phyloP scores from a whole-genome alignment of 176 grass and related monocot species.

The Eragrostis curvula region DNA sequence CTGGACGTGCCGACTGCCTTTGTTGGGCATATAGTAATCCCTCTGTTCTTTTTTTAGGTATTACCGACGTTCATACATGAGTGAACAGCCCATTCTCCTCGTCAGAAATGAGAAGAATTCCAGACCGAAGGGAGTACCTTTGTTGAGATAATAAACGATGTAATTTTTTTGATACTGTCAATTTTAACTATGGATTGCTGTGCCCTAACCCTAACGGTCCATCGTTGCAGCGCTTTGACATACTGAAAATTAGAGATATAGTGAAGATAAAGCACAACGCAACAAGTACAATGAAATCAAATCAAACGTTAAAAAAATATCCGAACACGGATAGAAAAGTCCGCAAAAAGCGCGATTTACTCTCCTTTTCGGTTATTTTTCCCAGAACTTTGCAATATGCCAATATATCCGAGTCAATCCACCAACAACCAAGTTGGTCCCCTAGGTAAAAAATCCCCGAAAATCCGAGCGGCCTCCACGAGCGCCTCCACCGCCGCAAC shows the following conservation, averaged over 20 bases:
- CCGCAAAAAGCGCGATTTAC: neutral
- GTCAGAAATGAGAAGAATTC: too few relatives aligned
- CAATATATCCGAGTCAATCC: neutral
- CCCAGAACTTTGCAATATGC: neutral
- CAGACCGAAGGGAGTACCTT: too few relatives aligned
- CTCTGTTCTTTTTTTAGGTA: too few relatives aligned
- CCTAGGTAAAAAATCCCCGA: conserved; percentile 29
- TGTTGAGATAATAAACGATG: neutral
- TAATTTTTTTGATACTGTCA: neutral
- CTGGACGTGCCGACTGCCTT: neutral
- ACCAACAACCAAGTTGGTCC: neutral
- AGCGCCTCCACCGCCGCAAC: neutral
- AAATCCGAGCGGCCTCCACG: conserved; percentile 40
- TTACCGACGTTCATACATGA: too few relatives aligned
- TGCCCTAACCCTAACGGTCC: neutral
- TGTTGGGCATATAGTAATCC: too few relatives aligned
- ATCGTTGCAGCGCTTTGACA: neutral
- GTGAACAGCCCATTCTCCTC: too few relatives aligned
- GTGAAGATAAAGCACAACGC: neutral
- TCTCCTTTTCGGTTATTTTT: neutral
- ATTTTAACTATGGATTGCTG: neutral
- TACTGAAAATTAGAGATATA: neutral
- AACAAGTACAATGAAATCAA: neutral
- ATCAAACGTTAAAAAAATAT: neutral
- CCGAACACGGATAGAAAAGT: neutral